Evolutionary conservation across 106 monocot species (phyloP).

Genomic region (Agapanthus africanus): DNA sequence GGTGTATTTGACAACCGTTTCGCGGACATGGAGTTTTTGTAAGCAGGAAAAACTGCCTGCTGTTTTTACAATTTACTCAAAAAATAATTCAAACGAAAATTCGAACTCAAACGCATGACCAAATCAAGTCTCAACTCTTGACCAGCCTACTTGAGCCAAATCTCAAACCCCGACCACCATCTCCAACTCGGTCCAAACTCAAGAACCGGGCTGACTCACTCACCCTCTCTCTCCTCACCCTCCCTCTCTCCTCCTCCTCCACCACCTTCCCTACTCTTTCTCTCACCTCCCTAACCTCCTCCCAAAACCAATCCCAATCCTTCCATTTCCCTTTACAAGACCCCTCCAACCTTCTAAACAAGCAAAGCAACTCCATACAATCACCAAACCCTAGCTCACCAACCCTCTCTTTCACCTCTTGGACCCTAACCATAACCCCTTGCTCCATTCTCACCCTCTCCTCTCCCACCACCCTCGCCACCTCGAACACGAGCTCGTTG

Average conservation of each 20-base stretch:
- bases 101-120: no score
- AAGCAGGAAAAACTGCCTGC: no score
- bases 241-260: constrained; percentile 14
- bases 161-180: neutral
- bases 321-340: neutral
- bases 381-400: constrained; percentile 26
- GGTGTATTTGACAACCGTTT: no score
- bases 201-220: constrained; percentile 34
- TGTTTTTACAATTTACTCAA: no score
- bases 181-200: neutral
- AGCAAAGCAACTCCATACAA: constrained; percentile 34
- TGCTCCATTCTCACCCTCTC: constrained; percentile 17
- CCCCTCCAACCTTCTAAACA: constrained; percentile 30
- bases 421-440: constrained; percentile 22
- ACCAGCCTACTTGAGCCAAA: constrained; percentile 34
- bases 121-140: neutral
- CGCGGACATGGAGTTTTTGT: no score
- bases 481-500: constrained; percentile 17
- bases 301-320: constrained; percentile 11
- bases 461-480: constrained; percentile 17
- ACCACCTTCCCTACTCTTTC: constrained; percentile 14
- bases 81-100: no score
- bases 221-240: constrained; percentile 10
- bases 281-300: constrained; percentile 7
- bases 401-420: constrained; percentile 31